A percentile compares a stretch with the other conserved stretches of the same genome.
These are phyloP conservation scores for Neodidymelliopsis sp. DNA, from an alignment of 2,329 filamentous ascomycete genomes.

Conservation along the genomic window DNA sequence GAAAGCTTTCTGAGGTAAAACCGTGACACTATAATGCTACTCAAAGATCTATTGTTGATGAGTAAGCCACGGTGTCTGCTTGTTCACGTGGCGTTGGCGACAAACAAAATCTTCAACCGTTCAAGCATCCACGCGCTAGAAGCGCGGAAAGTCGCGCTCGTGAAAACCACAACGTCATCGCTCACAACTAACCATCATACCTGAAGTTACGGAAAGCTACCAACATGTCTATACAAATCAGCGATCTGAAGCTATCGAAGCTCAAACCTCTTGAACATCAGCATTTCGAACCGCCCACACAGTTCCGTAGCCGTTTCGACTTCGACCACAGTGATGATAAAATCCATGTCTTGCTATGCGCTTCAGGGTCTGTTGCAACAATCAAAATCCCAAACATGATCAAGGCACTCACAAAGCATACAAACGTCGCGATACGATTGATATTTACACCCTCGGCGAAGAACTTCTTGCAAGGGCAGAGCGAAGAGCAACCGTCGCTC, in stretches of 20 bases:
- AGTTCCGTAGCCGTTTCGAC: constrained; percentile 25
- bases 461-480: constrained; percentile 79
- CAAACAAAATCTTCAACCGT: constrained; percentile 14
- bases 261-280: constrained; percentile 38
- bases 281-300: constrained; percentile 23
- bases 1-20: no score
- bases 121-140: constrained; percentile 13
- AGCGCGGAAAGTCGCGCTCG: not conserved
- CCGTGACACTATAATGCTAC: no score
- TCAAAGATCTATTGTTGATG: no score
- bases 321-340: constrained; percentile 42
- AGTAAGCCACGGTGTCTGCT: not conserved
- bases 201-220: not conserved
- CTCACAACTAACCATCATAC: constrained; percentile 4
- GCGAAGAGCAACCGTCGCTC: constrained; percentile 76
- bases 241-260: constrained; percentile 37
- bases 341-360: constrained; percentile 69
- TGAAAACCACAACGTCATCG: constrained; percentile 16
- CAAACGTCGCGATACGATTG: constrained; percentile 79
- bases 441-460: constrained; percentile 77
- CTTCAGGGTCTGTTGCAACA: constrained; percentile 80
- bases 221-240: constrained; percentile 35
- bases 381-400: constrained; percentile 72
- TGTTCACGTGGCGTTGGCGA: constrained; percentile 14
- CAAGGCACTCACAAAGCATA: constrained; percentile 61